phyloP scores from a whole-genome alignment of 768 basidiomycete species.

The Boletellus sp. region DNA sequence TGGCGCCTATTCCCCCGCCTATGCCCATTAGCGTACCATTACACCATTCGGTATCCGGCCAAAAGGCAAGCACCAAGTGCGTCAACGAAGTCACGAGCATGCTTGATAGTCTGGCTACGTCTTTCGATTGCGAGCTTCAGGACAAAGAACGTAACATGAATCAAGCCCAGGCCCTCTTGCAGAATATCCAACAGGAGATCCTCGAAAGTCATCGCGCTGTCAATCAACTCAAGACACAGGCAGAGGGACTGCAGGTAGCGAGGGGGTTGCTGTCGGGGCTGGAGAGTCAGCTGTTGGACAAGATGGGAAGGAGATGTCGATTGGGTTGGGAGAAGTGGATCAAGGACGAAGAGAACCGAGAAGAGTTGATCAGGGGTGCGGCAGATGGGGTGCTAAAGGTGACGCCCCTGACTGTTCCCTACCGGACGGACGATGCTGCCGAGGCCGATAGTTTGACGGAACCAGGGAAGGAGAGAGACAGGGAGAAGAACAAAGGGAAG shows the following conservation, averaged over 20 bases:
- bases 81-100: constrained; percentile 82
- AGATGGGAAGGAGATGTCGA: constrained; percentile 80
- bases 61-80: constrained; percentile 80
- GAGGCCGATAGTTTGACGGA: constrained; percentile 38
- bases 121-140: constrained; percentile 88
- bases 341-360: constrained; percentile 77
- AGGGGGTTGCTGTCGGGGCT: constrained; percentile 57
- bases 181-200: constrained; percentile 87
- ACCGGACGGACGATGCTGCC: constrained; percentile 45
- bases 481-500: constrained; percentile 53
- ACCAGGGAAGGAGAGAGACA: constrained; percentile 38
- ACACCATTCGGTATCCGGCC: constrained; percentile 81
- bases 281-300: constrained; percentile 61
- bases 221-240: constrained; percentile 61
- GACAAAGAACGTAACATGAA: constrained; percentile 89
- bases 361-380: constrained; percentile 61
- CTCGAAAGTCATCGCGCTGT: constrained; percentile 79
- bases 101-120: constrained; percentile 82
- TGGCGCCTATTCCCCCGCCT: constrained; percentile 43
- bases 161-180: constrained; percentile 83
- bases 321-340: constrained; percentile 94
- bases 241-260: constrained; percentile 60
- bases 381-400: constrained; percentile 54
- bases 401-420: constrained; percentile 43
- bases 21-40: constrained; percentile 53